Evolutionary conservation across 2,329 filamentous ascomycete species (phyloP), one percentile per base, ranked within the genome.

Genomic region (Endothia cerciana): DNA sequence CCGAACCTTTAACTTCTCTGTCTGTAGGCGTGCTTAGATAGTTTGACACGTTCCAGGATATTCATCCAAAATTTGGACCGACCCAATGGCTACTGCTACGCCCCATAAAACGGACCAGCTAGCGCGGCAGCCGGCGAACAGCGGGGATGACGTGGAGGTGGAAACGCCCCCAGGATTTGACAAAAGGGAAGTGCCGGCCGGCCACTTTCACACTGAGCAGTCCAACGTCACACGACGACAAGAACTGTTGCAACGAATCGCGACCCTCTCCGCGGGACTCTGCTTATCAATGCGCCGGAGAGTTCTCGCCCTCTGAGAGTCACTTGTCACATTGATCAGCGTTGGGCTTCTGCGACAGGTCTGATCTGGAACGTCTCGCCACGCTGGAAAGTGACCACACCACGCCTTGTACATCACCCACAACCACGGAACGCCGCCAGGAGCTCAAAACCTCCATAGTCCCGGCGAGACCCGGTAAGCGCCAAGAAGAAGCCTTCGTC

Each of bases 191-290:
- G 13, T 41, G 38, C 57, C 38, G 15, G 40, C 57, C 57, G 30
- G 22, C 30, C 28, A 33, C 15, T 33, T 15, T 36, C 7, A 7
- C 7, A 17, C 28, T 36, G 51, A 36, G 58, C 59, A 25, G 13
- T 40, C 38, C 11, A 63, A 40, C 45, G 60, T 65, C 64, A 65
- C 63, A 57, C 55, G 41, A 63, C 64, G 17, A 25, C 45, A 25
- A 53, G 41, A 40, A 33, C 30, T 22, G 25, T 5, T 19, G 17
- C 49, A 55, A n/a, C 49, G n/a, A 19, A 28, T 33, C 49, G 22
- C 45, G 22, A 19, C n/a, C n/a, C 19, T 53, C 2, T 11, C n/a
- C 13, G 41, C 49, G 30, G 49, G 28, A 17, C 19, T 25, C 28
- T 11, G 57, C 58, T 60, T 30, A 36, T 55, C 51, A 55, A 36